Evolutionary conservation across 257 asterid genomes (phyloP).

Genomic region (Leonotis leonurus): DNA sequence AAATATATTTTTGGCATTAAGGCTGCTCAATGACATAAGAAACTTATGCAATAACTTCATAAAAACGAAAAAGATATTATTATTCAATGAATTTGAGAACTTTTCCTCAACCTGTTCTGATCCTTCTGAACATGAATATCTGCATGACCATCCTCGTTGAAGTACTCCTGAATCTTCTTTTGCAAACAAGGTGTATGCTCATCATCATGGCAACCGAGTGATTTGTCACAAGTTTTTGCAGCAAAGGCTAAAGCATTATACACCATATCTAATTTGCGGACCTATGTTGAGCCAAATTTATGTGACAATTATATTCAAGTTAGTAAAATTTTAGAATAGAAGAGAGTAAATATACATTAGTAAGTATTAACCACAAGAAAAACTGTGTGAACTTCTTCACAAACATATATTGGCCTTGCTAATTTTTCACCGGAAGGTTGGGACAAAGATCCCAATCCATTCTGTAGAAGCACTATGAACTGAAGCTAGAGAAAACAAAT

Average conservation of each 20-base stretch:
- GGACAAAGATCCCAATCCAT: background rate
- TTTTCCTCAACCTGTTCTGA: conserved; percentile 50
- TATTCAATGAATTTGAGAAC: background rate
- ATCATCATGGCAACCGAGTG: conserved; percentile 46
- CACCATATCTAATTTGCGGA: conserved; percentile 62
- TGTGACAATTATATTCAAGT: conserved; percentile 1
- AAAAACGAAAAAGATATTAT: no score
- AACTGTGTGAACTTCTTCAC: background rate
- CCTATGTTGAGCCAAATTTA: conserved; percentile 35
- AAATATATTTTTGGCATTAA: background rate
- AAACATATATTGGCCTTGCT: background rate
- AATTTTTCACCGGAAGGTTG: background rate
- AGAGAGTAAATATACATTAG: background rate
- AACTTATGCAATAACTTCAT: no score
- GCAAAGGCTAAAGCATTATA: conserved; percentile 60
- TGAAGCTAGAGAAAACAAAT: background rate
- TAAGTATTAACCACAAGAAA: background rate
- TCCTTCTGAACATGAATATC: conserved; percentile 37
- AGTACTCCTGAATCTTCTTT: conserved; percentile 65
- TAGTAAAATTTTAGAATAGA: background rate
- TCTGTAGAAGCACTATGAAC: background rate
- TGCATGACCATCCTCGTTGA: conserved; percentile 37
- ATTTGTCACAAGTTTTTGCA: conserved; percentile 50
- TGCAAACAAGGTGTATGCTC: conserved; percentile 75
- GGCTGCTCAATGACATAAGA: no score